Evolutionary conservation across 768 basidiomycete species (phyloP), one percentile per base, ranked within the genome.

Genomic region (Amanita molliuscula): DNA sequence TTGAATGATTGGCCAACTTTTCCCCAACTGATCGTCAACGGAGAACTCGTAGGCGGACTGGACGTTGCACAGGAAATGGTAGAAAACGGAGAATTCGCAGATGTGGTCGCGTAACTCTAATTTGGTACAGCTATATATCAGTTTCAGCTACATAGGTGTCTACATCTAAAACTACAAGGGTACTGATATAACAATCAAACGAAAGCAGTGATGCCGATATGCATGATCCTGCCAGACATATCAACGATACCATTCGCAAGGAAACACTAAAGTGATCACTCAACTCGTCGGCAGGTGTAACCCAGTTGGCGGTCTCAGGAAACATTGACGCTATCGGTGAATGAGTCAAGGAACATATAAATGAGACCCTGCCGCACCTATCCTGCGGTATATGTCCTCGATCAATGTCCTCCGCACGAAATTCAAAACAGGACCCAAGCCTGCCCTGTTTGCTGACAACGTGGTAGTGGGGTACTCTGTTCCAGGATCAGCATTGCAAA

Each of bases 21-120:
- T 69, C 88, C 88, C 3, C 88, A 91, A 61, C 71, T 95, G 18
- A 85, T 93, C 55, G 72, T 92, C 45, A 80, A 88, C 2, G 94
- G 96, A 18, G 91, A 97, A 63, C 75, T 99, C 15, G 82, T 96
- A 13, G 95, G 95, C n/a, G 95, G 95, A 3, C 67, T 98, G 46
- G 95, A 99, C 62, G 83, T 98, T 46, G 78, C 94, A 20, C 78
- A 81, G 63, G 95, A 97, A 68, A 87, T 94, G 87, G 78, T 77
- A 11, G 78, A 84, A 28, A 82, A 61, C 52, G 90, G 84, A 18
- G 93, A 96, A 66, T 76, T 94, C 51, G 62, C 71, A 47, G 79
- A 86, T 44, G 50, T 65, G 8, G 10, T 47, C 2, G 46, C 35
- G 16, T 47, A 47, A n/a, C 26, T 20, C 9, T 29, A 6, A 6